These are phyloP conservation scores for Exserohilum rostratum DNA, from an alignment of 2,329 filamentous ascomycete genomes.

Conservation along the genomic window DNA sequence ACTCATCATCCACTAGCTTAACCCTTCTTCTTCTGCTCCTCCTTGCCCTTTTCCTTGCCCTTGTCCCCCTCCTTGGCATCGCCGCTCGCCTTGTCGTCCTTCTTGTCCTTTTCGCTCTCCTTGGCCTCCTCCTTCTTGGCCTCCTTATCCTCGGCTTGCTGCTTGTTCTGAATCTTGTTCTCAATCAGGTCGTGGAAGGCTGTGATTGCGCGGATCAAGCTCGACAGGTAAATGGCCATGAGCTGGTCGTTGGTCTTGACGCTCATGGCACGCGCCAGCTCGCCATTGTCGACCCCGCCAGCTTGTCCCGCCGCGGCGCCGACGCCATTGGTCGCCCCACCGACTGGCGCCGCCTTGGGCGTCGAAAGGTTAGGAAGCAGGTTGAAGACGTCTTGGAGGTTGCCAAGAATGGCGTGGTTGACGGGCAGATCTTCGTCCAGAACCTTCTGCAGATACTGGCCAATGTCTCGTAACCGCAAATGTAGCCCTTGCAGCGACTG, in stretches of 20 bases:
- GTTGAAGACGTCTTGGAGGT: conserved; percentile 99
- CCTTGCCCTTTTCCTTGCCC: conserved; percentile 63
- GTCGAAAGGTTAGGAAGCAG: conserved; percentile 94
- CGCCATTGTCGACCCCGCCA: conserved; percentile 68
- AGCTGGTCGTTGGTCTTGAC: conserved; percentile 99
- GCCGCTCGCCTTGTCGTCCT: conserved; percentile 60
- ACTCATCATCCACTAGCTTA: neutral
- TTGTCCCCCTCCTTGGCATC: conserved; percentile 58
- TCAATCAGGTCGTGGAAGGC: conserved; percentile 99
- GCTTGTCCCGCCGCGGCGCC: conserved; percentile 58
- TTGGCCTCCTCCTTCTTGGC: conserved; percentile 64
- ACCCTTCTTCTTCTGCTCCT: conserved; percentile 61
- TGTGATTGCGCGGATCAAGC: conserved; percentile 94
- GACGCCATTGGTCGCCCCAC: conserved; percentile 51
- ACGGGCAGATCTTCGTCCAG: conserved; percentile 90
- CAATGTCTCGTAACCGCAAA: conserved; percentile 91
- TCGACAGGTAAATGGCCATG: conserved; percentile 97
- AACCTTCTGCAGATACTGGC: conserved; percentile 93
- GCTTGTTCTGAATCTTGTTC: conserved; percentile 99
- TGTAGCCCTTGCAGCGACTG: conserved; percentile 97
- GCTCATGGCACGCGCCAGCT: conserved; percentile 95
- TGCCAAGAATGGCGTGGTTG: conserved; percentile 96
- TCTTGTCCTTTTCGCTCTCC: conserved; percentile 70
- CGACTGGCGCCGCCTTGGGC: conserved; percentile 66
- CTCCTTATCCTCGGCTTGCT: conserved; percentile 95